phyloP scores from a whole-genome alignment of 202 grass and related monocot genomes.

The Schoenoplectus tabernaemontani region DNA sequence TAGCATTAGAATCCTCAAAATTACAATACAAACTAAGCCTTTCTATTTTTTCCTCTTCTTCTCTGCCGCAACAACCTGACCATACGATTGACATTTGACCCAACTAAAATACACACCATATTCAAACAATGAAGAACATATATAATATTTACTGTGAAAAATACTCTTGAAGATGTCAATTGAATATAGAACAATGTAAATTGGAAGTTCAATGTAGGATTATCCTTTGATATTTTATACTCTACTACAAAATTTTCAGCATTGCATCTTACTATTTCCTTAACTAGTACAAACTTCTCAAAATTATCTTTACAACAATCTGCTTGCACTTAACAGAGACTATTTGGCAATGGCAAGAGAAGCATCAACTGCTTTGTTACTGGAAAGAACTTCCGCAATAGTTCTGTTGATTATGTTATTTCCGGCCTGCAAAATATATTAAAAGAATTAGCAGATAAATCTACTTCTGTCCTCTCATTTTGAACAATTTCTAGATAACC shows the following conservation, averaged over 20 bases:
- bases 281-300: not conserved
- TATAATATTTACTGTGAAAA: not conserved
- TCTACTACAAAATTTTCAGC: not conserved
- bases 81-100: too few relatives aligned
- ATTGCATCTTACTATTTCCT: conserved; percentile 1
- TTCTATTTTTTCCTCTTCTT: too few relatives aligned
- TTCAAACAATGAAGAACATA: not conserved
- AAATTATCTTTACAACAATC: not conserved
- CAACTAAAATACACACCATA: not conserved
- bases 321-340: not conserved
- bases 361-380: not conserved
- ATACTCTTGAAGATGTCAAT: not conserved
- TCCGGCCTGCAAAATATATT: conserved; percentile 35
- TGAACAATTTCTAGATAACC: not conserved
- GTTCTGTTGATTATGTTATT: conserved; percentile 52
- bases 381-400: conserved; percentile 41
- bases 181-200: not conserved
- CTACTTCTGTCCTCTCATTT: not conserved
- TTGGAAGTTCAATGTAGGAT: not conserved
- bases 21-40: too few relatives aligned
- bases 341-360: not conserved
- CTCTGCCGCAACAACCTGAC: too few relatives aligned
- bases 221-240: not conserved
- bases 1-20: too few relatives aligned
- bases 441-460: not conserved